phyloP scores from a whole-genome alignment of 2,329 filamentous ascomycete species.

The Septoria linicola region DNA sequence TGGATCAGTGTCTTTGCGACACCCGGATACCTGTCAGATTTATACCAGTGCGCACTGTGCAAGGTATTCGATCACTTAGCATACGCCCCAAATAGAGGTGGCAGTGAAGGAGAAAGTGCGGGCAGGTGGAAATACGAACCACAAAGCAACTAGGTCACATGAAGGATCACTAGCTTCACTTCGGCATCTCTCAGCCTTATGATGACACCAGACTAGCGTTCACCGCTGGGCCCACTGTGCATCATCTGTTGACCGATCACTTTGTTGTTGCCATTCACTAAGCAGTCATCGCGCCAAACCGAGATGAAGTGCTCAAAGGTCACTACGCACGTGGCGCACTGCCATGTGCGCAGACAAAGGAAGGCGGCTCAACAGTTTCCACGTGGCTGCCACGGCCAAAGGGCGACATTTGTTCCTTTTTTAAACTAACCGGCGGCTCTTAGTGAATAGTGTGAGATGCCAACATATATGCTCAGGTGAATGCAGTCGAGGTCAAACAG shows the following conservation, averaged over 20 bases:
- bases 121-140: neutral
- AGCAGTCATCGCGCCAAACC: neutral
- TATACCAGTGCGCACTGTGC: neutral
- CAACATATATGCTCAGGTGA: too few relatives aligned
- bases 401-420: too few relatives aligned
- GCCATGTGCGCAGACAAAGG: slow-evolving; percentile 5
- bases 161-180: neutral
- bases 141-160: slow-evolving; percentile 2
- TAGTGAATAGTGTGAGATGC: too few relatives aligned
- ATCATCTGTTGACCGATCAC: neutral
- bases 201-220: neutral
- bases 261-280: neutral
- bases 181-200: neutral
- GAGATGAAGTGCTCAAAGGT: slow-evolving; percentile 2
- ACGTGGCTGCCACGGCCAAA: slow-evolving; percentile 4
- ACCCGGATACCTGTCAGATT: neutral
- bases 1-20: neutral
- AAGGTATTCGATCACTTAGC: neutral
- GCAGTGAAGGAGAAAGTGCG: neutral
- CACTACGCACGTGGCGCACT: slow-evolving; percentile 3
- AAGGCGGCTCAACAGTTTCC: neutral
- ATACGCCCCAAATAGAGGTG: neutral
- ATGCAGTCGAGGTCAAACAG: too few relatives aligned
- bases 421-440: too few relatives aligned
- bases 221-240: neutral